Evolutionary conservation across 352 stramenopile genomes (phyloP).

Genomic region (Phytophthora foliorum): DNA sequence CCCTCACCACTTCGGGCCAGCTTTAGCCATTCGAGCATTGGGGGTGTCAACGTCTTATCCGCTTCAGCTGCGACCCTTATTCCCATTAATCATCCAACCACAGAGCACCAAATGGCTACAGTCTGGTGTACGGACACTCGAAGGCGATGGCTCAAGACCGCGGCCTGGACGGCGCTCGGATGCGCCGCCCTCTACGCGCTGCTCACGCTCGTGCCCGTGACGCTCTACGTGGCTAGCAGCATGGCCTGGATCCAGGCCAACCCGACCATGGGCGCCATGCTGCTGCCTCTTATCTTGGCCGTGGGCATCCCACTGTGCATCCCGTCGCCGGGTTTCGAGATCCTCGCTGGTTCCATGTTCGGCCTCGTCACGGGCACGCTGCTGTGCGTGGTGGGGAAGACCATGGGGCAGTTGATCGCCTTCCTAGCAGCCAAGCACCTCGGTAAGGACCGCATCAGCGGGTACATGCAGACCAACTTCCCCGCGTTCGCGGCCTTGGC

Average conservation of each 20-base stretch:
- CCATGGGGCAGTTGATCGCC: constrained; percentile 64
- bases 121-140: constrained; percentile 7
- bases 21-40: constrained; percentile 22
- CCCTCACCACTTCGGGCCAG: constrained; percentile 29
- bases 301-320: constrained; percentile 73
- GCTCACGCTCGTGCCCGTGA: constrained; percentile 51
- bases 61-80: constrained; percentile 17
- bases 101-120: constrained; percentile 17
- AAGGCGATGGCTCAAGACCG: constrained; percentile 43
- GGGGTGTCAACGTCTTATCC: constrained; percentile 20
- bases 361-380: constrained; percentile 54
- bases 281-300: constrained; percentile 67
- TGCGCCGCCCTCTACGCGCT: constrained; percentile 29
- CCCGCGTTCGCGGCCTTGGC: constrained; percentile 59
- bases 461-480: constrained; percentile 71
- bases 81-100: constrained; percentile 25
- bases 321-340: constrained; percentile 73
- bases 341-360: constrained; percentile 73
- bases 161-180: constrained; percentile 14
- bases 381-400: constrained; percentile 75
- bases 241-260: constrained; percentile 65
- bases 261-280: constrained; percentile 47
- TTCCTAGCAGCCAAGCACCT: constrained; percentile 70
- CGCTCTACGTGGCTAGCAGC: constrained; percentile 39
- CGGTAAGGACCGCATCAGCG: constrained; percentile 55